Evolutionary conservation across 1,284 basidiomycete species (phyloP).

Genomic region (Sanghuangporus sanghuang): DNA sequence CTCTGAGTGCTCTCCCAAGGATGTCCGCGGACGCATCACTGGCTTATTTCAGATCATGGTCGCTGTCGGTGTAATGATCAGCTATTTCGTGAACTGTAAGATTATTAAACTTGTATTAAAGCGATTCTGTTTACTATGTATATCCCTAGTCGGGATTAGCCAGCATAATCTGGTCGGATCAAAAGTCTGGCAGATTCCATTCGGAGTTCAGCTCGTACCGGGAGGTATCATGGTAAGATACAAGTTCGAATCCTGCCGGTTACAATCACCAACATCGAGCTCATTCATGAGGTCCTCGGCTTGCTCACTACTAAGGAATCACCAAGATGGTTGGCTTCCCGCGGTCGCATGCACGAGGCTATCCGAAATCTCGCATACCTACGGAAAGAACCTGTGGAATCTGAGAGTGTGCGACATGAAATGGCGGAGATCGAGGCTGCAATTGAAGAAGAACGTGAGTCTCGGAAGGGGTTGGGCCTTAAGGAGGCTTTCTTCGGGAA

Average conservation of each 20-base stretch:
- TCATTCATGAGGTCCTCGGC: conserved; percentile 33
- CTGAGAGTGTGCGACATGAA: conserved; percentile 48
- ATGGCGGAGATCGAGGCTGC: conserved; percentile 61
- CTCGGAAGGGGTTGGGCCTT: conserved; percentile 49
- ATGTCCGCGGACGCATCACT: conserved; percentile 66
- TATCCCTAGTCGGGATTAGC: conserved; percentile 49
- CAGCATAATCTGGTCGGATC: conserved; percentile 44
- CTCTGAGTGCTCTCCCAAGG: conserved; percentile 74
- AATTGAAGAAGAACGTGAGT: conserved; percentile 56
- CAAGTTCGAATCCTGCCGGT: too few species aligned
- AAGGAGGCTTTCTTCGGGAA: conserved; percentile 70
- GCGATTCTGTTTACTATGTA: not conserved
- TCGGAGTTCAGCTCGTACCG: conserved; percentile 73
- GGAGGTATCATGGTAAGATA: conserved; percentile 62
- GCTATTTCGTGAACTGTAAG: conserved; percentile 73
- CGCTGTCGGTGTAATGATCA: conserved; percentile 69
- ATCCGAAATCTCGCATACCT: conserved; percentile 44
- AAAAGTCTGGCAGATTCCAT: conserved; percentile 67
- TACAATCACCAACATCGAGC: too few species aligned
- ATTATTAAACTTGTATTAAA: conserved; percentile 11
- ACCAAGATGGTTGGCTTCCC: conserved; percentile 31
- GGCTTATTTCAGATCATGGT: conserved; percentile 83
- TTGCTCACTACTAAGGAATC: conserved; percentile 62
- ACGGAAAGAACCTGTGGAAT: conserved; percentile 44
- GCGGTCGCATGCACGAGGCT: conserved; percentile 32